Evolutionary conservation across 129 eudicot species (phyloP).

Genomic region (Chrysanthemum lavandulifolium): DNA sequence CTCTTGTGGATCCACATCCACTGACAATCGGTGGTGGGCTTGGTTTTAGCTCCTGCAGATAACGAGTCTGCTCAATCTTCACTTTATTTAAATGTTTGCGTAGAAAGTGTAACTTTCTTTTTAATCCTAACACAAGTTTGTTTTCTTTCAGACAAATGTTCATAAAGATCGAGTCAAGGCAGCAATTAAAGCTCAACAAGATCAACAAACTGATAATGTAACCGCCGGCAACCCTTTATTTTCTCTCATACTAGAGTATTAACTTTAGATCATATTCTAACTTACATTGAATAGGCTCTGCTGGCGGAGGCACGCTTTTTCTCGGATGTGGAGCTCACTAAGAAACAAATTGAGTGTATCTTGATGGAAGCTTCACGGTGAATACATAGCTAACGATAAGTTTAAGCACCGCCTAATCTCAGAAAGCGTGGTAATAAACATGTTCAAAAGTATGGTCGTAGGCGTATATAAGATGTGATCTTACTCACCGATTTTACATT

Average conservation of each 20-base stretch:
- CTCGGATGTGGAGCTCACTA: slow-evolving; percentile 94
- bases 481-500: too few species aligned
- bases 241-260: background rate
- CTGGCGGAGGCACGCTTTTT: slow-evolving; percentile 93
- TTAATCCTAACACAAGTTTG: background rate
- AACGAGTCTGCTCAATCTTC: background rate
- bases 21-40: slow-evolving; percentile 89
- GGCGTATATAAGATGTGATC: too few species aligned
- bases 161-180: slow-evolving; percentile 96
- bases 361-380: slow-evolving; percentile 96
- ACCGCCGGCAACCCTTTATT: slow-evolving; percentile 17
- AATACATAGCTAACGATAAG: slow-evolving; percentile 70
- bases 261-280: slow-evolving; percentile 13
- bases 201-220: slow-evolving; percentile 93
- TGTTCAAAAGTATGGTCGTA: too few species aligned
- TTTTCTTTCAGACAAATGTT: slow-evolving; percentile 56
- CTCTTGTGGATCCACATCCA: slow-evolving; percentile 95
- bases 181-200: slow-evolving; percentile 99
- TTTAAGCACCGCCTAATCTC: too few species aligned
- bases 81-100: too few species aligned
- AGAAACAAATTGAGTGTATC: slow-evolving; percentile 95
- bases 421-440: too few species aligned
- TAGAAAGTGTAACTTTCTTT: too few species aligned
- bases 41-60: slow-evolving; percentile 91
- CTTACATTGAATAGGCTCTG: slow-evolving; percentile 57